Evolutionary conservation across 2,329 filamentous ascomycete genomes (phyloP).

Genomic region (Pseudopyricularia javanii): DNA sequence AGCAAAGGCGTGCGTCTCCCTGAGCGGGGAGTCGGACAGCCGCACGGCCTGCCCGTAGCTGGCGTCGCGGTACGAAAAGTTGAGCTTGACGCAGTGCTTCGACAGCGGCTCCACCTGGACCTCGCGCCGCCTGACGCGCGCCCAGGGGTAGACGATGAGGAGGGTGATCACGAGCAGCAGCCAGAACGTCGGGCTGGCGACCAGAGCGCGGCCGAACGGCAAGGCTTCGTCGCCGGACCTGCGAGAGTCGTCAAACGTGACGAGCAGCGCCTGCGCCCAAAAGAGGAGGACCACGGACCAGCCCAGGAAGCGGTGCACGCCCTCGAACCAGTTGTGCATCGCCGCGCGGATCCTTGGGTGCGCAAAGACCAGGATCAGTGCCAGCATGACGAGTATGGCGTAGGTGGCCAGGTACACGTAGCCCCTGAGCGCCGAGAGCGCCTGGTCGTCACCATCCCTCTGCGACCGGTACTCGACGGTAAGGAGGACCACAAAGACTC

Average conservation of each 20-base stretch:
- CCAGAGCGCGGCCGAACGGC: slow-evolving; percentile 20
- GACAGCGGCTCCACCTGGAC: slow-evolving; percentile 59
- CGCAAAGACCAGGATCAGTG: slow-evolving; percentile 15
- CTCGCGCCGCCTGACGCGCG: slow-evolving; percentile 53
- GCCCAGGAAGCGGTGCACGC: slow-evolving; percentile 21
- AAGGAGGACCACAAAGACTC: slow-evolving; percentile 20
- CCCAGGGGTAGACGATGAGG: slow-evolving; percentile 61
- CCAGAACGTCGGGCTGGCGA: slow-evolving; percentile 44
- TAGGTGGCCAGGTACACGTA: slow-evolving; percentile 16
- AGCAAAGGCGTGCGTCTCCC: slow-evolving; percentile 68
- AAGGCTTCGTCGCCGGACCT: slow-evolving; percentile 13
- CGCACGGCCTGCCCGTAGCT: slow-evolving; percentile 44
- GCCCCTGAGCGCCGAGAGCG: slow-evolving; percentile 10
- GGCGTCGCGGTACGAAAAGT: slow-evolving; percentile 52
- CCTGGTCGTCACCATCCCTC: background rate
- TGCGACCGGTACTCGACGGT: slow-evolving; percentile 13
- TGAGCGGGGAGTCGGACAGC: slow-evolving; percentile 48
- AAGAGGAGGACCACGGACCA: slow-evolving; percentile 34
- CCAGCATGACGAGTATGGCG: slow-evolving; percentile 13
- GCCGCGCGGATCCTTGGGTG: slow-evolving; percentile 15
- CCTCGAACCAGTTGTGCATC: slow-evolving; percentile 21
- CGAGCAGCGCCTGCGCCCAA: slow-evolving; percentile 48
- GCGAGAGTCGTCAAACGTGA: slow-evolving; percentile 30
- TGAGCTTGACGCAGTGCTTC: slow-evolving; percentile 57
- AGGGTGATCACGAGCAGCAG: slow-evolving; percentile 51